Conservation (phyloP, 306 rosid genomes). For the Prunus armeniaca region DNA sequence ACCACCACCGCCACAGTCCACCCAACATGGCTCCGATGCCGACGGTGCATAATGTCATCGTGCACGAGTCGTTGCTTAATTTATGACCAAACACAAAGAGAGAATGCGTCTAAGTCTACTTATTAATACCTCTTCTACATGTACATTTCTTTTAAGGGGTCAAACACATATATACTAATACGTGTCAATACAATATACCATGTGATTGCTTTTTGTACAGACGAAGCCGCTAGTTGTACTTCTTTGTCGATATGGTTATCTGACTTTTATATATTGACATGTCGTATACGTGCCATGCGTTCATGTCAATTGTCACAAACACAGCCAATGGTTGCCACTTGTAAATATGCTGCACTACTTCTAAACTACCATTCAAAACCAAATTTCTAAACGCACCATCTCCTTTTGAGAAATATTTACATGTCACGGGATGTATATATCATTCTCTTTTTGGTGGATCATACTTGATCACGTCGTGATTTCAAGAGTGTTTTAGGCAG, state of each 20-base stretch:
- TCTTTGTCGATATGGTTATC: background rate
- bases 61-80: background rate
- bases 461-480: no score
- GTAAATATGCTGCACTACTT: background rate
- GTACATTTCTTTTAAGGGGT: background rate
- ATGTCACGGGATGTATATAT: no score
- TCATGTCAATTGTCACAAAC: background rate
- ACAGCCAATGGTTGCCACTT: background rate
- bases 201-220: background rate
- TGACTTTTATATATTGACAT: background rate
- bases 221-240: background rate
- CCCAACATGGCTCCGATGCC: conserved; percentile 3
- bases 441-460: no score
- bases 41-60: background rate
- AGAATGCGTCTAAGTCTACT: no score
- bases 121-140: background rate
- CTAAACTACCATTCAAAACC: no score
- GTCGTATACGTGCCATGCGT: background rate
- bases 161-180: no score
- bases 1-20: conserved; percentile 27
- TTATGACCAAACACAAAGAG: background rate
- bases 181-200: no score
- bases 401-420: no score
- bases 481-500: no score
- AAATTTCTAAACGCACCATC: no score